These are phyloP conservation scores for Trichomonas vaginalis DNA, from an alignment of 208 protist genomes.

Conservation along the genomic window DNA sequence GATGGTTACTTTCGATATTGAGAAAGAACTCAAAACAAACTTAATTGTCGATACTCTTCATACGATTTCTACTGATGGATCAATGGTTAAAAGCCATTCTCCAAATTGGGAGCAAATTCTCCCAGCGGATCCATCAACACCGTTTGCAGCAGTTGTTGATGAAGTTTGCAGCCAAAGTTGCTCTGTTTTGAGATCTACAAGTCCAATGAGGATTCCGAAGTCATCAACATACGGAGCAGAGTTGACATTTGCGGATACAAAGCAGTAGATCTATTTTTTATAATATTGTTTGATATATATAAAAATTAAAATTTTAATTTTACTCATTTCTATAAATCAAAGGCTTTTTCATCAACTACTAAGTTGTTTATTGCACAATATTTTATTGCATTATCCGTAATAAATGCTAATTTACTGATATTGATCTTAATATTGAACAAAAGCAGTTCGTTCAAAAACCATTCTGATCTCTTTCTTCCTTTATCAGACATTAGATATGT, in stretches of 20 bases:
- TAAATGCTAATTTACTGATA: no score
- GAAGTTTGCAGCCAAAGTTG: not conserved
- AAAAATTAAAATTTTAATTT: no score
- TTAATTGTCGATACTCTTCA: not conserved
- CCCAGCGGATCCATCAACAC: not conserved
- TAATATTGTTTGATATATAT: no score
- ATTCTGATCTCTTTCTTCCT: no score
- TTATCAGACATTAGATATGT: no score
- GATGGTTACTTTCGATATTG: not conserved
- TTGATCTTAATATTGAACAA: no score
- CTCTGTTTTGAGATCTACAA: not conserved
- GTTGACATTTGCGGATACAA: not conserved
- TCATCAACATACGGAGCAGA: not conserved
- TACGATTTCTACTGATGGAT: not conserved
- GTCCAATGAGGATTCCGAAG: not conserved
- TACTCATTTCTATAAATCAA: no score
- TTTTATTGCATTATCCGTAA: no score
- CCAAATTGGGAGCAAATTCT: not conserved
- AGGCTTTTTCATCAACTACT: no score
- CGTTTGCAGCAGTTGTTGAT: not conserved
- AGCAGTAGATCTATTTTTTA: no score
- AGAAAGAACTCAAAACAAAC: not conserved
- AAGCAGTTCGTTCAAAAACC: no score
- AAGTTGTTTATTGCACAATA: no score
- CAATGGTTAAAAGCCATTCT: not conserved